Evolutionary conservation across 129 eudicot species (phyloP), one percentile per base, ranked within the genome.

Genomic region (Chrysanthemum seticuspe): DNA sequence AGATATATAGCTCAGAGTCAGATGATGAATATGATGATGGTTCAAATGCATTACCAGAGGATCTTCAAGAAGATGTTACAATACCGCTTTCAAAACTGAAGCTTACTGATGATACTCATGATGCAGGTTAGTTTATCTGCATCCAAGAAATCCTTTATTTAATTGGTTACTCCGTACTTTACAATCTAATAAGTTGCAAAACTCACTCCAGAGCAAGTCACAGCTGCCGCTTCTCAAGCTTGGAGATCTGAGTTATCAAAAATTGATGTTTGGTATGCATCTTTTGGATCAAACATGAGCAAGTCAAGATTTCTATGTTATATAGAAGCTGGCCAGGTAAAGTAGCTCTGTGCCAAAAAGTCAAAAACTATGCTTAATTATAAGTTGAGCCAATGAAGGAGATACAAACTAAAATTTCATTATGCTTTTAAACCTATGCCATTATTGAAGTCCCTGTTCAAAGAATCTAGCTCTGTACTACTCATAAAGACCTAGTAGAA

Each of bases 301-400:
- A 68, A 56, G 77, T 59, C 89, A 73, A 91, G 99, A 68, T 91
- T 95, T 69, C 83, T 45, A 19, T 91, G 99, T 82, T 95, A 95
- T 77, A 91, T 95, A 72, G 81, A 88, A 85, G 99, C 95, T 62
- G 99, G 97, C 57, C 96, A 91, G 99, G 99, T 95, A 85, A 75
- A 71, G 54, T 15, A 72, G 40, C 56, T 59, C 63, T 57, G 47
- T 11, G 72, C 19, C 58, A 56, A 27, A 40, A 16, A 29, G 72
- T n/a, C 58, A 48, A 27, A 40, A 18, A 18, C 19, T 50, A 48
- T 59, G 71, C 69, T 72, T 67, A 13, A 47, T 45, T 67, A 67
- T 65, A 65, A 40, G 10, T 40, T 40, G 10, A 7, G 47, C 47
- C 47, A 40, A 40, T 40, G 47, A 40, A n/a, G n/a, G n/a, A n/a